phyloP scores from a whole-genome alignment of 371 early-diverging fungal genomes.

The Zychaea mexicana region DNA sequence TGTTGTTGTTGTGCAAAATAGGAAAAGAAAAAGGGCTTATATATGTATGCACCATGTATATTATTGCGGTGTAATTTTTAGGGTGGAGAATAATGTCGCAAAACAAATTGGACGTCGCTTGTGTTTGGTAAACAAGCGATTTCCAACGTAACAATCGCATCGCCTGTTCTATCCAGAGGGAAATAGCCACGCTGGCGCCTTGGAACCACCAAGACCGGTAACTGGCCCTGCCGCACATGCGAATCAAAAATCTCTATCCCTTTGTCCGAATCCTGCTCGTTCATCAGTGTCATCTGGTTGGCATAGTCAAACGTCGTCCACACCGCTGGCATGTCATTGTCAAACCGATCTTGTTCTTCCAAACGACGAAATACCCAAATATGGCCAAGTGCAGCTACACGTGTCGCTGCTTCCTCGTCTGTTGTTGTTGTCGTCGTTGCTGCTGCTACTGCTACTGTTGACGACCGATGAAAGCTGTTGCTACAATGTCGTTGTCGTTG shows the following conservation, averaged over 20 bases:
- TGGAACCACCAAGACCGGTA: constrained; percentile 28
- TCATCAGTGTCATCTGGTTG: constrained; percentile 26
- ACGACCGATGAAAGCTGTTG: not conserved
- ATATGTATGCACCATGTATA: not conserved
- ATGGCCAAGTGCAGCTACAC: constrained; percentile 17
- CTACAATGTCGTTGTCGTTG: not conserved
- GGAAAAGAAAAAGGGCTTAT: not conserved
- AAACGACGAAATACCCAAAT: constrained; percentile 37
- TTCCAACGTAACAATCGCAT: constrained; percentile 19
- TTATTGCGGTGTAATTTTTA: constrained; percentile 3
- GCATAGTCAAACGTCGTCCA: constrained; percentile 39
- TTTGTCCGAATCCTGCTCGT: constrained; percentile 6
- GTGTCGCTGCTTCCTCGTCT: not conserved
- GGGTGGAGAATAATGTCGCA: constrained; percentile 10
- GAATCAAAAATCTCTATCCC: constrained; percentile 34
- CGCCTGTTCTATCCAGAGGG: constrained; percentile 16
- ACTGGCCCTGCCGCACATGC: constrained; percentile 29
- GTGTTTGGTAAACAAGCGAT: constrained; percentile 20
- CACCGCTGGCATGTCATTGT: constrained; percentile 2
- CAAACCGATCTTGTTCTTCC: not conserved
- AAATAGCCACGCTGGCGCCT: constrained; percentile 23
- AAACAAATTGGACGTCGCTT: constrained; percentile 15
- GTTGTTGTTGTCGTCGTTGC: not conserved
- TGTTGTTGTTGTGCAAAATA: not conserved
- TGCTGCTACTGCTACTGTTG: not conserved